Percentiles rank a stretch among this genome's conserved stretches.
phyloP scores from a whole-genome alignment of 768 basidiomycete species.

The Sarcodon aspratus region DNA sequence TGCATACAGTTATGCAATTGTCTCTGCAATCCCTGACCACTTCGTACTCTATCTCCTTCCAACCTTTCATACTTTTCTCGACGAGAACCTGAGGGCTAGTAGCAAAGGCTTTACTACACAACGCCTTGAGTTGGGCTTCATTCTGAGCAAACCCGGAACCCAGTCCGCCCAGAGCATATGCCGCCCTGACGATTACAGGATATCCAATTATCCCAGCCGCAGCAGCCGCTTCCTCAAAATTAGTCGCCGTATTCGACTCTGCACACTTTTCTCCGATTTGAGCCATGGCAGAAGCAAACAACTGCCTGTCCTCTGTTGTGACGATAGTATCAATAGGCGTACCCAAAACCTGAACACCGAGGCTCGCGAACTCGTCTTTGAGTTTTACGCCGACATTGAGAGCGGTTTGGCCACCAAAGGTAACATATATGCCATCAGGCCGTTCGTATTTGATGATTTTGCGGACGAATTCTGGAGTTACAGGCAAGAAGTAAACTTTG shows the following conservation, averaged over 20 bases:
- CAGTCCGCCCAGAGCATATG: constrained; percentile 91
- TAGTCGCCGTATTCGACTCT: constrained; percentile 81
- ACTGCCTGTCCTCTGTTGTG: constrained; percentile 90
- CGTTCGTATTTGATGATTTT: constrained; percentile 99
- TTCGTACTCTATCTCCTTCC: constrained; percentile 99
- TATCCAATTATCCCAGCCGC: constrained; percentile 84
- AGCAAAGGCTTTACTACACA: constrained; percentile 93
- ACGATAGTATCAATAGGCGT: constrained; percentile 97
- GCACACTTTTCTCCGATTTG: constrained; percentile 95
- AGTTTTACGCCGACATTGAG: constrained; percentile 95
- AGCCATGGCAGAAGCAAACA: constrained; percentile 91
- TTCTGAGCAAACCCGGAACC: constrained; percentile 96
- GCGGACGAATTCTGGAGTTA: constrained; percentile 94
- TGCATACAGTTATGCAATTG: constrained; percentile 99
- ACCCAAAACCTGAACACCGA: constrained; percentile 90
- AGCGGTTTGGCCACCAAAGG: constrained; percentile 97
- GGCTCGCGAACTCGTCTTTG: constrained; percentile 86
- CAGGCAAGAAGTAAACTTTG: constrained; percentile 99
- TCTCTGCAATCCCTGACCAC: constrained; percentile 96
- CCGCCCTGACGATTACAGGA: constrained; percentile 94
- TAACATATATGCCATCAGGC: constrained; percentile 97
- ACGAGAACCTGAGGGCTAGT: constrained; percentile 98
- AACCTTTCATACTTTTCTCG: constrained; percentile 99
- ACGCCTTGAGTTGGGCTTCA: constrained; percentile 75
- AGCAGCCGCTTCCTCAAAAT: constrained; percentile 66